Percentiles rank a stretch among this genome's conserved stretches.
Evolutionary conservation across 179 eudicot genomes (phyloP).

Genomic region (Pouteria campechiana): DNA sequence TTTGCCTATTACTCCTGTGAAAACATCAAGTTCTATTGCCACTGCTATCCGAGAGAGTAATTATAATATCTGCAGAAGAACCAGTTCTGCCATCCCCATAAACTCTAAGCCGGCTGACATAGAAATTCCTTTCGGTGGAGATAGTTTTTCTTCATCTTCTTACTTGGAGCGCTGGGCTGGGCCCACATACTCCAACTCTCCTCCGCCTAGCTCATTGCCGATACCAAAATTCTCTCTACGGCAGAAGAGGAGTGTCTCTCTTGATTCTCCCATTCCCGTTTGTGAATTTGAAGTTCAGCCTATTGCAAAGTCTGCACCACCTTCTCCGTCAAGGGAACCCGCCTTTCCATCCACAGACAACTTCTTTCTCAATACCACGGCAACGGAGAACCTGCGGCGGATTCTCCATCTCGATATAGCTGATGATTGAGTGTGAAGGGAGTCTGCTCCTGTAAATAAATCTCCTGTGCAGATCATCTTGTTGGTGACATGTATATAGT

Average conservation of each 20-base stretch:
- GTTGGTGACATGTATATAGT: slow-evolving; percentile 34
- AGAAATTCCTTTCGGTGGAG: slow-evolving; percentile 13
- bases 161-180: slow-evolving; percentile 92
- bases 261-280: slow-evolving; percentile 42
- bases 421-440: slow-evolving; percentile 50
- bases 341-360: slow-evolving; percentile 11
- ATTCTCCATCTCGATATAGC: slow-evolving; percentile 76
- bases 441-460: slow-evolving; percentile 24
- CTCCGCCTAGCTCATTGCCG: slow-evolving; percentile 90
- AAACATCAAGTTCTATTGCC: slow-evolving; percentile 18
- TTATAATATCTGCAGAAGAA: slow-evolving; percentile 12
- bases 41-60: slow-evolving; percentile 8
- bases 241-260: slow-evolving; percentile 66
- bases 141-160: too few species aligned
- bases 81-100: slow-evolving; percentile 31
- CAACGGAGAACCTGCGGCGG: slow-evolving; percentile 81
- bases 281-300: slow-evolving; percentile 41
- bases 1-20: slow-evolving; percentile 18
- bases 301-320: slow-evolving; percentile 74
- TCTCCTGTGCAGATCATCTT: slow-evolving; percentile 2
- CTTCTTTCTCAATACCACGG: slow-evolving; percentile 36
- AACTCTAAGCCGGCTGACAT: slow-evolving; percentile 14
- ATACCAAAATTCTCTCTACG: slow-evolving; percentile 69
- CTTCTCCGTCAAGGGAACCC: slow-evolving; percentile 57
- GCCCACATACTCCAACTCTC: slow-evolving; percentile 87